Evolutionary conservation across 2,329 filamentous ascomycete species (phyloP).

Genomic region (Fusarium pseudocircinatum): DNA sequence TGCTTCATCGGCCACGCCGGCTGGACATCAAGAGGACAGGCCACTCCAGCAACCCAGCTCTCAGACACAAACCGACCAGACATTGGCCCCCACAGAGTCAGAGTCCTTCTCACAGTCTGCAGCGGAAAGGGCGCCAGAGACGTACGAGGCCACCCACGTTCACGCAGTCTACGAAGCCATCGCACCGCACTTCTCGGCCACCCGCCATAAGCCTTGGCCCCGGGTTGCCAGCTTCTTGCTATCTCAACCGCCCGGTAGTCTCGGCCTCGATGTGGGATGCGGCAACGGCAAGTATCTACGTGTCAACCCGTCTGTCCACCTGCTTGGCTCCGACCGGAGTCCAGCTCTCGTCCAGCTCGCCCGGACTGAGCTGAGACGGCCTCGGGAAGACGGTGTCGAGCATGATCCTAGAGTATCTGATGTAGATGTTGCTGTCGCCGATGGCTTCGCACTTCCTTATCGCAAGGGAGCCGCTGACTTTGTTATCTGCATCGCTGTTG

Average conservation of each 20-base stretch:
- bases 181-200: conserved; percentile 84
- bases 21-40: conserved; percentile 27
- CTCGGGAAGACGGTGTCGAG: conserved; percentile 20
- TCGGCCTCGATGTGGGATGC: conserved; percentile 93
- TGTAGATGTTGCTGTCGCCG: conserved; percentile 79
- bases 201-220: conserved; percentile 88
- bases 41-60: conserved; percentile 19
- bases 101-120: conserved; percentile 28
- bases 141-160: conserved; percentile 87
- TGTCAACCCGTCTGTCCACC: conserved; percentile 80
- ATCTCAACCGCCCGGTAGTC: conserved; percentile 70
- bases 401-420: conserved; percentile 46
- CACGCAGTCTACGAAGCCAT: conserved; percentile 92
- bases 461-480: conserved; percentile 73
- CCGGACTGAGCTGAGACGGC: conserved; percentile 40
- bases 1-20: conserved; percentile 40
- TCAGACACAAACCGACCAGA: conserved; percentile 21
- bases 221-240: conserved; percentile 83
- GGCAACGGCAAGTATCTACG: conserved; percentile 96
- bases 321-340: conserved; percentile 87
- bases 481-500: conserved; percentile 90
- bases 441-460: conserved; percentile 86
- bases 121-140: conserved; percentile 53
- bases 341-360: conserved; percentile 64
- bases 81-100: neutral